Percentiles rank a stretch among this genome's conserved stretches.
These are phyloP conservation scores for Aspergillus ochraceoroseus DNA, from an alignment of 2,329 filamentous ascomycete species.

Conservation along the genomic window DNA sequence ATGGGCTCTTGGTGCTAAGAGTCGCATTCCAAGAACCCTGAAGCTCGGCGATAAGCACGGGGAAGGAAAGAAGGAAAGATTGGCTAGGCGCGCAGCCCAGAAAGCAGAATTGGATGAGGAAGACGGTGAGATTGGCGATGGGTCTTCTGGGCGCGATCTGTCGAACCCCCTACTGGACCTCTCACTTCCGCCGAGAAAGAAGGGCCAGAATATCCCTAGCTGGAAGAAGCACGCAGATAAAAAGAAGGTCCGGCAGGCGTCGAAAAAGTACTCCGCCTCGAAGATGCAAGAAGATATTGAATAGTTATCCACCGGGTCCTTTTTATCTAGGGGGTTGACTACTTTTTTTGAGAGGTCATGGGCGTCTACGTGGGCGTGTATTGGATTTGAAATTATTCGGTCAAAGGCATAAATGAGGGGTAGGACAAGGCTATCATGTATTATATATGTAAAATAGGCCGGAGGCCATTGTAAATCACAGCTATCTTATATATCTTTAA, in stretches of 20 bases:
- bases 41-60: slow-evolving; percentile 53
- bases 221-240: slow-evolving; percentile 46
- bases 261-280: slow-evolving; percentile 32
- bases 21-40: slow-evolving; percentile 59
- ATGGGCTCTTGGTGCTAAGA: slow-evolving; percentile 94
- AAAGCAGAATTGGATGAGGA: slow-evolving; percentile 25
- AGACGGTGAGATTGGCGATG: slow-evolving; percentile 22
- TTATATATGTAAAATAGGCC: slow-evolving; percentile 19
- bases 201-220: slow-evolving; percentile 35
- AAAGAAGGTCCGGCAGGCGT: slow-evolving; percentile 41
- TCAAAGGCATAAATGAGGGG: slow-evolving; percentile 4
- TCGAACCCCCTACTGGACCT: slow-evolving; percentile 13
- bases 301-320: neutral
- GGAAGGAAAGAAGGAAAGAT: slow-evolving; percentile 39
- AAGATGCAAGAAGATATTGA: neutral
- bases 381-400: slow-evolving; percentile 2
- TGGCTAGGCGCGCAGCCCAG: slow-evolving; percentile 36
- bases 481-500: slow-evolving; percentile 10
- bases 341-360: neutral
- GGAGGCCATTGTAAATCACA: slow-evolving; percentile 13
- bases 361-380: neutral
- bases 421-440: slow-evolving; percentile 12
- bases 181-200: slow-evolving; percentile 27
- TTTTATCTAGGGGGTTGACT: too few species aligned
- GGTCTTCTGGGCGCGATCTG: slow-evolving; percentile 14